Evolutionary conservation across 441 rosid genomes (phyloP).

Genomic region (Codiaeum variegatum): DNA sequence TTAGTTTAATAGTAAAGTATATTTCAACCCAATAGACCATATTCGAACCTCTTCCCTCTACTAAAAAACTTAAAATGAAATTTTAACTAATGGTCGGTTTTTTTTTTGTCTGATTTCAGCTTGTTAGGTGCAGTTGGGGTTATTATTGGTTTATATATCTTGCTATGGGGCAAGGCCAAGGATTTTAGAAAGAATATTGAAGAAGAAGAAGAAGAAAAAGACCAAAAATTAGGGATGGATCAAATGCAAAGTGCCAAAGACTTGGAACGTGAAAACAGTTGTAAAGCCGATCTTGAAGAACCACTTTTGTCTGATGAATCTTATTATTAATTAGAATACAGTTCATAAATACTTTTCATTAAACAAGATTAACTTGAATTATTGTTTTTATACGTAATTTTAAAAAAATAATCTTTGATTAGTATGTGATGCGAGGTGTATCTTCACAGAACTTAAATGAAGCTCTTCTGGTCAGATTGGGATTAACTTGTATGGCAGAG

Average conservation of each 20-base stretch:
- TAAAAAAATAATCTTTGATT: no score
- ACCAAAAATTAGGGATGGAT: conserved; percentile 27
- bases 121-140: conserved; percentile 58
- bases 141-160: conserved; percentile 55
- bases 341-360: background rate
- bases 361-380: no score
- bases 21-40: no score
- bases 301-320: conserved; percentile 33
- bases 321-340: background rate
- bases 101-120: conserved; percentile 30
- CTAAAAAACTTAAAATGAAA: no score
- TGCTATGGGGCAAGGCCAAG: conserved; percentile 74
- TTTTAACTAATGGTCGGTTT: no score
- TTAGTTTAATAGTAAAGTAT: no score
- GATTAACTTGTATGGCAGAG: no score
- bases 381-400: no score
- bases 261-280: conserved; percentile 9
- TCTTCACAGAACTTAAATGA: no score
- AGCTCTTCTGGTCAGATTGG: no score
- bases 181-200: conserved; percentile 27
- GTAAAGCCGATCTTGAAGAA: conserved; percentile 25
- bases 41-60: no score
- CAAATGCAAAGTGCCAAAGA: conserved; percentile 11
- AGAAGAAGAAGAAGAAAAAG: conserved; percentile 17
- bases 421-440: no score